Evolutionary conservation across 306 rosid genomes (phyloP).

Genomic region (Acacia crassicarpa): DNA sequence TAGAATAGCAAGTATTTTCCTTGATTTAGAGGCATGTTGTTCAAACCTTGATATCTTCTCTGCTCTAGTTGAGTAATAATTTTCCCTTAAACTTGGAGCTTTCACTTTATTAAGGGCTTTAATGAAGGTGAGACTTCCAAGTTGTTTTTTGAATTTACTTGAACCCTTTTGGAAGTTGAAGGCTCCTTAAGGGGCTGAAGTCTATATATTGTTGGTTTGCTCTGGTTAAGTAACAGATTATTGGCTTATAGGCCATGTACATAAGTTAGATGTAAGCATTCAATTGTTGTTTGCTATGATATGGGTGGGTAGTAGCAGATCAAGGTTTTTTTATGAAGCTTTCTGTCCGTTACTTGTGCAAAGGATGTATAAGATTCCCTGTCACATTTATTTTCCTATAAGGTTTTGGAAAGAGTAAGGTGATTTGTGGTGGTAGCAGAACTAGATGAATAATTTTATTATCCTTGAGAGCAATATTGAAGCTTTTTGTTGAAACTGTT

Average conservation of each 20-base stretch:
- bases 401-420: background rate
- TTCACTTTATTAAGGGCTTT: background rate
- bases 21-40: background rate
- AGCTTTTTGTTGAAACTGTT: background rate
- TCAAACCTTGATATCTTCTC: too few relatives aligned
- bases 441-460: background rate
- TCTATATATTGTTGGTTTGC: background rate
- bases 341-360: background rate
- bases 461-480: background rate
- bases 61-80: too few relatives aligned
- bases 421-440: background rate
- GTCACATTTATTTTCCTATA: background rate
- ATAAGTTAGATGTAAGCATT: background rate
- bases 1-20: background rate
- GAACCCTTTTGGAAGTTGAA: background rate
- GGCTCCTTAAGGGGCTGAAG: background rate
- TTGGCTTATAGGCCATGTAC: background rate
- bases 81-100: background rate
- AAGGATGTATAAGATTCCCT: background rate
- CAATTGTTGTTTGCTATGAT: background rate
- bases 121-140: background rate
- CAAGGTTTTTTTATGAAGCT: background rate
- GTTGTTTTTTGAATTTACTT: background rate
- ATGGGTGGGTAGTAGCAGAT: background rate
- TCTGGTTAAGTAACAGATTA: background rate